Conservation (phyloP, 805 yeast species). For the Wickerhamomyces queroliae region DNA sequence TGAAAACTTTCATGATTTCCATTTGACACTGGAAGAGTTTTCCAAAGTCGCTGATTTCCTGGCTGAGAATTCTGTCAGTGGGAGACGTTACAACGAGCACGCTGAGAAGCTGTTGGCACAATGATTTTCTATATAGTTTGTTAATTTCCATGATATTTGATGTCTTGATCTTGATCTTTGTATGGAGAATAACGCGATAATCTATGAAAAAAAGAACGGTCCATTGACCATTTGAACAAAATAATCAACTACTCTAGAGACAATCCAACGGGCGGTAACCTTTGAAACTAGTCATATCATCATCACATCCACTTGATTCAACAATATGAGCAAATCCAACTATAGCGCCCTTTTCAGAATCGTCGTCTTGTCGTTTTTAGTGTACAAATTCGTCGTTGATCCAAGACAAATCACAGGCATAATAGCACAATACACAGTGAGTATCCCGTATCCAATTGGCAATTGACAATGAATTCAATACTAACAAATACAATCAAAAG, state of each 20-base stretch:
- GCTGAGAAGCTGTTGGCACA: constrained; percentile 6
- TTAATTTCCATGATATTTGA: no score
- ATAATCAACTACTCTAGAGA: no score
- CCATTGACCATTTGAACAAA: no score
- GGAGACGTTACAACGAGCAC: constrained; percentile 46
- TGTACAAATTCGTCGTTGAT: background rate
- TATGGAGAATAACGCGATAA: no score
- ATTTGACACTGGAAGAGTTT: constrained; percentile 53
- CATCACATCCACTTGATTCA: no score
- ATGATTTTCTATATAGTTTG: no score
- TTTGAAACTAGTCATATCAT: no score
- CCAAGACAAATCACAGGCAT: background rate
- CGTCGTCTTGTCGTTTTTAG: background rate
- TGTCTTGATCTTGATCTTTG: no score
- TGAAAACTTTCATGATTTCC: constrained; percentile 47
- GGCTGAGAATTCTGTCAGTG: constrained; percentile 39
- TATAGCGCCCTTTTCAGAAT: background rate
- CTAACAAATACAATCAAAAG: background rate
- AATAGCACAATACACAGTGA: background rate
- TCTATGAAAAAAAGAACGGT: no score
- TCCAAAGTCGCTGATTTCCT: constrained; percentile 43
- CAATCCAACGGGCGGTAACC: no score
- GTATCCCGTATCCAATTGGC: background rate
- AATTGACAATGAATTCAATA: background rate
- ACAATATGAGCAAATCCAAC: no score